Base-by-base conservation (phyloP, 177 flowering plant genomes). In the Vitis hybrid region DNA sequence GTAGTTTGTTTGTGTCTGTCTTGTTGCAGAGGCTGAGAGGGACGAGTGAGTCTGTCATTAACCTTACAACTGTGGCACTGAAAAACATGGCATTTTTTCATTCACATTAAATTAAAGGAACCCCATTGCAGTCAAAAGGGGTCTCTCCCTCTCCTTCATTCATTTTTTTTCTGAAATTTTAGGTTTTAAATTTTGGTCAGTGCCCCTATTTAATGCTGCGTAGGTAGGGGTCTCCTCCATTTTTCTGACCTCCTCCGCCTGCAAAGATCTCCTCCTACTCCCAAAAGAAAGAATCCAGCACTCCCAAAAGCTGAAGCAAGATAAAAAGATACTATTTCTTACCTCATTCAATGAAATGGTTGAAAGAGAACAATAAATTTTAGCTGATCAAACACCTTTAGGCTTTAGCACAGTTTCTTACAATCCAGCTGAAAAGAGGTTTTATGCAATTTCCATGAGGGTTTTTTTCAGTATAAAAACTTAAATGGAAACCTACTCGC, bases 41-140 rank as follows among this genome's bases (percentile, higher is more conserved):
- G 85, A 80, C 85, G 75, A 76, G 71, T 63, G 81, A 75, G 75
- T 48, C 73, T 74, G 70, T 68, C 77, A 49, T 70, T 72, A 78
- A 74, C 62, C 67, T 67, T 78, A 57, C 82, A 77, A 71, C 77
- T 63, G 21, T 79, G 86, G 89, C 87, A 86, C 87, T 86, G 89
- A 86, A 86, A 84, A 84, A 71, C 86, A 86, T 86, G 87, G 67
- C 48, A 67, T 65, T 61, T 56, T 72, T 51, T 66, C 62, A 71
- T 74, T 74, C 70, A 30, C 51, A 62, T 70, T 67, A 4, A 34
- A 34, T 34, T 5, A 34, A 64, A 58, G 59, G 61, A 17, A 49
- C 11, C 2, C 74, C 75, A 68, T 50, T 14, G 65, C 52, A 57
- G 56, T 13, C 6, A 2, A 15, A 34, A 34, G 39, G n/a, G 66